Base-by-base conservation (phyloP, 345 rosid species). In the Moringa oleifera region DNA sequence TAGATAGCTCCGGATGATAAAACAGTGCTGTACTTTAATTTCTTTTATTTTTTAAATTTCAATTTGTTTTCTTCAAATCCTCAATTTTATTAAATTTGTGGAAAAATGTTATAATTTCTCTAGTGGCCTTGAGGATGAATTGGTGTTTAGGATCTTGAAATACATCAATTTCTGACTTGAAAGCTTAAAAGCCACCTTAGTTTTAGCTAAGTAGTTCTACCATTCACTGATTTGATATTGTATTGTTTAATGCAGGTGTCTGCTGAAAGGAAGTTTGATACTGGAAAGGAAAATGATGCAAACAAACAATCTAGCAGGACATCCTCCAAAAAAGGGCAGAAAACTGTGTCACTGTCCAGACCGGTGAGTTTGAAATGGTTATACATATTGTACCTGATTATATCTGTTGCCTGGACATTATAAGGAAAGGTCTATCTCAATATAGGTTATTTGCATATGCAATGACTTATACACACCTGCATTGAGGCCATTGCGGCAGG, bases 391-490 rank as follows among this genome's bases (percentile, higher is more conserved):
- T 62, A 18, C n/a, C 62, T 51, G 13, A 61, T 31, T 6, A 18
- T 28, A 65, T 46, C 22, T 53, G n/a, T 66, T 41, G 53, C 17
- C 20, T 53, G 25, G 21, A 17, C 11, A 41, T 22, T 8, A 10
- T 23, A 55, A 52, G 55, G 53, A 56, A 23, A 56, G 58, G 51
- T 53, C 23, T 57, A 19, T 65, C 33, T 65, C n/a, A n/a, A 17
- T 71, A 70, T 65, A 87, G 94, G 83, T 87, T 33, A 85, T 87
- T 57, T 87, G 94, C 75, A 85, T 87, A 72, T 90, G 99, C 64
- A 94, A 94, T 77, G 99, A 94, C 74, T 81, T 90, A 20, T 94
- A 94, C 73, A 88, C 89, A 31, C 95, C 96, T 68, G 97, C 86
- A 57, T 78, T 94, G 68, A 81, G 97, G 69, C 96, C 88, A 65